A percentile compares a stretch with the other conserved stretches of the same genome.
Evolutionary conservation across 208 protist species (phyloP).

Genomic region (Trypanosoma scelopori): DNA sequence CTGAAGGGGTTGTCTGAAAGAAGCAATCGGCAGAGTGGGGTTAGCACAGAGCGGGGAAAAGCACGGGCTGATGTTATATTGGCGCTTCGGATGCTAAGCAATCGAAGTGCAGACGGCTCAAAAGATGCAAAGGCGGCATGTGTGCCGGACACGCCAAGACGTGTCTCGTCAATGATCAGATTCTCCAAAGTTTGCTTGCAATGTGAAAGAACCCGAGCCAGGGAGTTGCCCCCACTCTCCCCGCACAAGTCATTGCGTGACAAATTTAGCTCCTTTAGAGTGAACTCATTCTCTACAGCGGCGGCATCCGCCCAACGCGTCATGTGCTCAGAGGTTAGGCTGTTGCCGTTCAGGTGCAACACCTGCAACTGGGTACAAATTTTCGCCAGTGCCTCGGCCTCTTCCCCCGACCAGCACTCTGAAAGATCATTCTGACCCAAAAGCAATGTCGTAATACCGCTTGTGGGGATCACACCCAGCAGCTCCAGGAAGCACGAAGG

Average conservation of each 20-base stretch:
- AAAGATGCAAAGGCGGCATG: constrained; percentile 29
- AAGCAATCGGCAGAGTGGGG: constrained; percentile 39
- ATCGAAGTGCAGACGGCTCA: constrained; percentile 30
- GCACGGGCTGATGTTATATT: constrained; percentile 30
- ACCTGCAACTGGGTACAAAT: constrained; percentile 44
- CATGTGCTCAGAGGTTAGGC: constrained; percentile 45
- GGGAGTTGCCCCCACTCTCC: constrained; percentile 32
- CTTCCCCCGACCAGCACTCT: constrained; percentile 49
- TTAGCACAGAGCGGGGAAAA: constrained; percentile 33
- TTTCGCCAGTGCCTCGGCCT: constrained; percentile 44
- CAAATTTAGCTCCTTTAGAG: constrained; percentile 44
- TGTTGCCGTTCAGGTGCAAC: constrained; percentile 51
- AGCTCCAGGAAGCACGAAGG: constrained; percentile 54
- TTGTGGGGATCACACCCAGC: constrained; percentile 30
- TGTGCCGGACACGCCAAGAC: constrained; percentile 41
- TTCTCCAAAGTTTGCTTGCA: constrained; percentile 46
- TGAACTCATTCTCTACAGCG: constrained; percentile 14
- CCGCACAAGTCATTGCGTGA: constrained; percentile 49
- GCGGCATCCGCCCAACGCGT: constrained; percentile 41
- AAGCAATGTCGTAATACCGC: constrained; percentile 48
- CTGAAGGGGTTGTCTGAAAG: constrained; percentile 50
- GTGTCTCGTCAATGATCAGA: constrained; percentile 52
- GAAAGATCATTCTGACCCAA: constrained; percentile 67
- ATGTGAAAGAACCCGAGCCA: constrained; percentile 40
- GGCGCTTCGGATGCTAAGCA: constrained; percentile 42